Conservation (phyloP, 306 rosid genomes). For the Hylodesmum podocarpum region DNA sequence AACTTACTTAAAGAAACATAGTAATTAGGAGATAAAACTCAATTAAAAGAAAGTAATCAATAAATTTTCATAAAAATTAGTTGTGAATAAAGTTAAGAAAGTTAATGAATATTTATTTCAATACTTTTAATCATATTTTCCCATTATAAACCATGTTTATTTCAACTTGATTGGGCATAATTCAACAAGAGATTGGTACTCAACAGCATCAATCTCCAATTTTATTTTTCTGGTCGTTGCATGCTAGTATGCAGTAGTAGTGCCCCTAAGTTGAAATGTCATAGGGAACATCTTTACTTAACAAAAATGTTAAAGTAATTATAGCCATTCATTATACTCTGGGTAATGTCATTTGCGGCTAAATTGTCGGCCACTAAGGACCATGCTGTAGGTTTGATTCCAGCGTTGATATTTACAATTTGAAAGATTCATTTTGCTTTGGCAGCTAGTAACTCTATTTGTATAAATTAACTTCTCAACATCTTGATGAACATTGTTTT, state of each 20-base stretch:
- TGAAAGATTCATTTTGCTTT: neutral
- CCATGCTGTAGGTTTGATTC: neutral
- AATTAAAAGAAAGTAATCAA: too few species aligned
- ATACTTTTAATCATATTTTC: constrained; percentile 5
- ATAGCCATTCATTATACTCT: neutral
- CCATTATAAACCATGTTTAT: neutral
- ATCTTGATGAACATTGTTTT: neutral
- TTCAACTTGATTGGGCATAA: neutral
- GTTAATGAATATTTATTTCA: too few species aligned
- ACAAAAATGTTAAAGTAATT: neutral
- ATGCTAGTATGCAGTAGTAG: neutral
- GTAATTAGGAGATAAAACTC: too few species aligned
- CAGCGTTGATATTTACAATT: constrained; percentile 3
- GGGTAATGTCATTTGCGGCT: neutral
- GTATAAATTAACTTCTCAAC: neutral
- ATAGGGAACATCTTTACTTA: neutral
- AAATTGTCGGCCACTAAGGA: constrained; percentile 8
- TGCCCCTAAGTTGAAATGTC: neutral
- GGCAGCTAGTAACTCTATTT: neutral
- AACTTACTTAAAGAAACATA: too few species aligned
- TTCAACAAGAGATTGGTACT: too few species aligned
- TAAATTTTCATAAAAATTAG: too few species aligned
- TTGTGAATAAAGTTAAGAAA: too few species aligned
- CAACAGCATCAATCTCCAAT: too few species aligned
- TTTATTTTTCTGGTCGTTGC: neutral